A percentile compares a stretch with the other conserved stretches of the same genome.
Evolutionary conservation across 2,329 filamentous ascomycete genomes (phyloP).

Genomic region (Sporothrix variecibatus): DNA sequence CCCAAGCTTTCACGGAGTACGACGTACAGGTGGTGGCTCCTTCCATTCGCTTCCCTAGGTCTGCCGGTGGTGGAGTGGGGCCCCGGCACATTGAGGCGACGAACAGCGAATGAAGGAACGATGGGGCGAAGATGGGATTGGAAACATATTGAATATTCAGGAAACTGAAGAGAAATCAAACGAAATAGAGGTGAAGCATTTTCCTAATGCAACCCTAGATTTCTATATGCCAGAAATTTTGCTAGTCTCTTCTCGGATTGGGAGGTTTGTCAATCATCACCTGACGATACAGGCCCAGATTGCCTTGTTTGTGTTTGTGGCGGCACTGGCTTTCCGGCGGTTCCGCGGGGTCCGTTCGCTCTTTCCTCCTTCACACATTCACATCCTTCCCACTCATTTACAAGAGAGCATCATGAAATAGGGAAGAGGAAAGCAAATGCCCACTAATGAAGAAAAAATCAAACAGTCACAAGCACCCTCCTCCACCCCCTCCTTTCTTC

Average conservation of each 20-base stretch:
- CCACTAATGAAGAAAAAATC: background rate
- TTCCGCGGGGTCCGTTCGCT: background rate
- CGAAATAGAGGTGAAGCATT: background rate
- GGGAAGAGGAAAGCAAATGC: background rate
- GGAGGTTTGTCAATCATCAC: slow-evolving; percentile 7
- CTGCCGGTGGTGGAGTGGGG: slow-evolving; percentile 22
- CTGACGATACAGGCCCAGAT: background rate
- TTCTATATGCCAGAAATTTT: too few relatives aligned
- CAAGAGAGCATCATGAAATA: background rate
- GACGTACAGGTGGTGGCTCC: background rate
- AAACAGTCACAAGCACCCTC: slow-evolving; percentile 7
- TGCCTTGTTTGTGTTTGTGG: background rate
- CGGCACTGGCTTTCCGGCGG: slow-evolving; percentile 6
- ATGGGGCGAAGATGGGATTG: background rate
- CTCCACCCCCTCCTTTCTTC: background rate
- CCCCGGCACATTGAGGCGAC: background rate
- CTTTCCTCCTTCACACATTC: background rate
- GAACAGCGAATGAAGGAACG: background rate
- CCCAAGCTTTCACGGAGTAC: too few relatives aligned
- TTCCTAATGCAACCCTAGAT: background rate
- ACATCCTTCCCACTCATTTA: background rate
- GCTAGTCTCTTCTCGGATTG: background rate
- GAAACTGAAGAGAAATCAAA: background rate
- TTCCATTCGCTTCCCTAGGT: background rate
- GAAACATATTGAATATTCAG: background rate